Evolutionary conservation across 306 rosid species (phyloP), one percentile per base, ranked within the genome.

Genomic region (Cotoneaster glaucophyllus): DNA sequence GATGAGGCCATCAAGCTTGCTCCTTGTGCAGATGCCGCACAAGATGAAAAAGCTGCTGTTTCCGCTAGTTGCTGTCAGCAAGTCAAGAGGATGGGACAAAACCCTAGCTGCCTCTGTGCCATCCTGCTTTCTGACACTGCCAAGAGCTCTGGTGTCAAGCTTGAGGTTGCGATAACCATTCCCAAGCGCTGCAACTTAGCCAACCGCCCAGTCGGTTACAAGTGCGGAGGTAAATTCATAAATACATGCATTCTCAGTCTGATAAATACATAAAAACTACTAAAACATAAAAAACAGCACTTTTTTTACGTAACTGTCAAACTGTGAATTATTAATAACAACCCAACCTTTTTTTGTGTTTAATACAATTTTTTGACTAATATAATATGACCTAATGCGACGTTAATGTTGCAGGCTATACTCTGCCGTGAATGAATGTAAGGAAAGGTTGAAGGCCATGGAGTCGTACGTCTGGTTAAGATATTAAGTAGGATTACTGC

Each of bases 181-280:
- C 93, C 96, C 73, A 88, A 85, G 58, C 91, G 88, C 70, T 90
- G 93, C 90, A 85, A 86, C 84, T 14, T 90, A 0, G 84, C 83
- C 17, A 74, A 83, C 69, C 92, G 90, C 67, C 96, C 96, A 4
- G 78, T 86, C 18, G 96, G 96, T 65, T 84, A 17, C 54, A 50
- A 50, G 54, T 50, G 54, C 8, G 54, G 54, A 50, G 54, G 54
- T 50, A 17, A 50, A 50, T 1, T 50, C 2, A 50, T 5, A 50
- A 48, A 50, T 15, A 50, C 54, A 50, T 17, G 54, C 21, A 50
- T 50, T 50, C 54, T 50, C 8, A 15, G 19, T 50, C 3, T 15
- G 8, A 50, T 50, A 50, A 3, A 7, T 50, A 15, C 21, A 14
- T 5, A 15, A 50, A 43, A 17, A 50, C 18, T 50, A 5, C 21